Conservation (phyloP, 179 eudicot genomes). For the Beta lomatogona region DNA sequence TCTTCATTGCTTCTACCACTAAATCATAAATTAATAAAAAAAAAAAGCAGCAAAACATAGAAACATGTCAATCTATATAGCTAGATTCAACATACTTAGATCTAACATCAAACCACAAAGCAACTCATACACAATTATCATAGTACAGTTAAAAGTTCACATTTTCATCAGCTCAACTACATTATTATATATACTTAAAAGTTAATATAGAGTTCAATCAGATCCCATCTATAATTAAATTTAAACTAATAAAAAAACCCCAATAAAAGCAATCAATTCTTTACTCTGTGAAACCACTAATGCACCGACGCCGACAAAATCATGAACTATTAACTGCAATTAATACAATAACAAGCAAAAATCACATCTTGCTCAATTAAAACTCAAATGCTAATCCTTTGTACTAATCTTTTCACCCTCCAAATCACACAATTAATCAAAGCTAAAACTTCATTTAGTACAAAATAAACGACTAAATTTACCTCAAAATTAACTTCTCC, state of each 20-base stretch:
- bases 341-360: constrained; percentile 15
- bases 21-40: constrained; percentile 11
- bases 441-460: constrained; percentile 12
- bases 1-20: constrained; percentile 53
- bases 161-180: constrained; percentile 9
- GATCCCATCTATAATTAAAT: constrained; percentile 19
- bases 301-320: constrained; percentile 17
- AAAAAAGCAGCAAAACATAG: background rate
- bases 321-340: background rate
- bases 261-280: constrained; percentile 7
- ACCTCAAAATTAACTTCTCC: constrained; percentile 24
- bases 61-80: constrained; percentile 1
- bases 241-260: background rate
- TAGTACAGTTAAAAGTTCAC: no score
- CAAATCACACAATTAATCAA: background rate
- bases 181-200: background rate
- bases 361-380: constrained; percentile 22
- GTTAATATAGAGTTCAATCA: constrained; percentile 5
- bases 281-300: background rate
- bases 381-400: background rate
- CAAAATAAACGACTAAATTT: background rate
- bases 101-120: constrained; percentile 7
- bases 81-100: constrained; percentile 7
- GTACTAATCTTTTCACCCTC: background rate
- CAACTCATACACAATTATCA: background rate